Evolutionary conservation across 805 yeast species (phyloP), one percentile per base, ranked within the genome.

Genomic region (Wickerhamomyces silvicola): DNA sequence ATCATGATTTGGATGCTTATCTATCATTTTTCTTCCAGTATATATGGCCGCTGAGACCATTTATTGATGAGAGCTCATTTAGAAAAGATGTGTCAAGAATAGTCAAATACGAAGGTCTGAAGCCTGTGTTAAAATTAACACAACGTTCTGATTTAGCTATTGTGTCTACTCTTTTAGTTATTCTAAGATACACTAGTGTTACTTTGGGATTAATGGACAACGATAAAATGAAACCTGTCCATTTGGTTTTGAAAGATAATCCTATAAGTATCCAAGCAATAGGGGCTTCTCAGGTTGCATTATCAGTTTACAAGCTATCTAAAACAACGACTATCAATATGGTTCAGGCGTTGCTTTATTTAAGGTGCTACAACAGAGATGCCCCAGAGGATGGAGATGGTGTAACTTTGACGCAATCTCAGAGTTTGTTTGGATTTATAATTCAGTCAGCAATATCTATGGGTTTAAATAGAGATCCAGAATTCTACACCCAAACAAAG

Each of bases 331-430:
- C 64, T 18, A 34, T 70, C 21, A 48, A 60, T 0, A 50, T 65
- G 4, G 33, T 72, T 20, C 78, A 70, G 45, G 59, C 62, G 14
- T 54, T 68, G 10, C 32, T 68, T 21, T 59, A 54, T 28, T 43
- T 64, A 11, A 54, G 66, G 36, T 38, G 58, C 6, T 70, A 70
- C 37, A 60, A 45, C 37, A 57, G 44, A 32, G 56, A 56, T 38
- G 56, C 72, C 0, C 77, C 78, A 0, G 72, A 67, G 38, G 64
- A 60, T 37, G 67, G 68, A 13, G 69, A 65, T 38, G 70, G 67
- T 10, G 48, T 57, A 1, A 64, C 62, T 13, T 56, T 60, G 7
- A 49, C 57, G 10, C 68, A 62, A 24, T 45, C 62, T 0, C 68
- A 59, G 27, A 52, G 54, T 4, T 50, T 58, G 13, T 51, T 56